phyloP scores from a whole-genome alignment of 2,329 filamentous ascomycete genomes.

The Calonectria multiphialidica region DNA sequence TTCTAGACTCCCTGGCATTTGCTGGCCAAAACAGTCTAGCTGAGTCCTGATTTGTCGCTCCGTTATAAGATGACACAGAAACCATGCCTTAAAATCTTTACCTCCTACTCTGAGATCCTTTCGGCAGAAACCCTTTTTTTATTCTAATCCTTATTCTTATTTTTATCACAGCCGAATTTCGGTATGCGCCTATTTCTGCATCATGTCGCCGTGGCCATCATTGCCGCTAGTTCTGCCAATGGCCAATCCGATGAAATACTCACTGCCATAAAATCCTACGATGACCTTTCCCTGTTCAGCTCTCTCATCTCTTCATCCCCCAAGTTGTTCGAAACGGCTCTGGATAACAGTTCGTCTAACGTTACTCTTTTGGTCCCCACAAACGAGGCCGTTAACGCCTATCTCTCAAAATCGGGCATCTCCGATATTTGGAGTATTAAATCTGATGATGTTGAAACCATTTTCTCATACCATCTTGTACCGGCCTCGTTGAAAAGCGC shows the following conservation, averaged over 20 bases:
- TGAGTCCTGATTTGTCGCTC: not conserved
- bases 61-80: not conserved
- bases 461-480: conserved; percentile 36
- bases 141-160: not conserved
- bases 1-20: not conserved
- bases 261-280: conserved; percentile 21
- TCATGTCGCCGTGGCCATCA: not conserved
- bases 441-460: conserved; percentile 11
- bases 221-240: not conserved
- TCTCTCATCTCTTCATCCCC: conserved; percentile 19
- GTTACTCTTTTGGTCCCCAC: conserved; percentile 37
- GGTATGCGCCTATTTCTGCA: not conserved
- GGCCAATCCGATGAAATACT: conserved; percentile 28
- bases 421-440: conserved; percentile 23
- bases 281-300: conserved; percentile 29
- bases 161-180: not conserved
- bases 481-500: conserved; percentile 16
- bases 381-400: conserved; percentile 30
- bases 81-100: not conserved
- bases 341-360: conserved; percentile 21
- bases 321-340: not conserved
- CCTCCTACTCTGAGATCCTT: not conserved
- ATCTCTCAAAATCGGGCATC: conserved; percentile 14
- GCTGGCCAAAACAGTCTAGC: not conserved
- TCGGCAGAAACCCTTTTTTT: not conserved